A percentile compares a stretch with the other conserved stretches of the same genome.
phyloP scores from a whole-genome alignment of 2,329 filamentous ascomycete species.

The Bipolaris cookei region DNA sequence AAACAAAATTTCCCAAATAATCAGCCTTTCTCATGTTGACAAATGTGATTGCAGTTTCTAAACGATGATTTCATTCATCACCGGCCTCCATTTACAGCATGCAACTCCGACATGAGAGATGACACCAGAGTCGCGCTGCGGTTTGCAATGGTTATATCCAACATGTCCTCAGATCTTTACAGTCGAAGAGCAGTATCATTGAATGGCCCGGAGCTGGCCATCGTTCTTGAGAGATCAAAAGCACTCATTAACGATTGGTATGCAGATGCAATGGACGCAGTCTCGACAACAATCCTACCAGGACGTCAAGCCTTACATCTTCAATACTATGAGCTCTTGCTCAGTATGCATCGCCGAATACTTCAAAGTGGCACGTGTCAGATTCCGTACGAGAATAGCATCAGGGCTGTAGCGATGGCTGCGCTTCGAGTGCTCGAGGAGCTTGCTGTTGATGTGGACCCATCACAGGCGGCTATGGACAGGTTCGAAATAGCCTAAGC shows the following conservation, averaged over 20 bases:
- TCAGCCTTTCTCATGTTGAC: neutral
- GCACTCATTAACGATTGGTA: neutral
- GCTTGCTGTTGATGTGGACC: neutral
- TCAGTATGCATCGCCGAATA: neutral
- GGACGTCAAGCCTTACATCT: neutral
- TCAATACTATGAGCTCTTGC: neutral
- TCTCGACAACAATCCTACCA: neutral
- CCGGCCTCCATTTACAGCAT: neutral
- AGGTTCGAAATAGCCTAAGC: too few relatives aligned
- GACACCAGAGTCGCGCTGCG: neutral
- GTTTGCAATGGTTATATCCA: neutral
- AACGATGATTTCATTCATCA: neutral
- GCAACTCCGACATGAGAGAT: neutral
- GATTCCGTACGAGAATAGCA: neutral
- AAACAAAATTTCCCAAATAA: neutral
- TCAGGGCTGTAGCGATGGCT: neutral
- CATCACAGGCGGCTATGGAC: neutral
- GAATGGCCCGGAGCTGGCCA: neutral
- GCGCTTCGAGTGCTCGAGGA: neutral
- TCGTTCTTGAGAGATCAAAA: neutral
- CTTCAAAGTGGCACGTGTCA: neutral
- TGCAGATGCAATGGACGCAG: neutral
- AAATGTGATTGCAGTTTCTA: neutral
- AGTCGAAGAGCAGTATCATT: neutral
- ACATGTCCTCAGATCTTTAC: neutral